Evolutionary conservation across 1,284 basidiomycete genomes (phyloP).

Genomic region (Mycena citricolor): DNA sequence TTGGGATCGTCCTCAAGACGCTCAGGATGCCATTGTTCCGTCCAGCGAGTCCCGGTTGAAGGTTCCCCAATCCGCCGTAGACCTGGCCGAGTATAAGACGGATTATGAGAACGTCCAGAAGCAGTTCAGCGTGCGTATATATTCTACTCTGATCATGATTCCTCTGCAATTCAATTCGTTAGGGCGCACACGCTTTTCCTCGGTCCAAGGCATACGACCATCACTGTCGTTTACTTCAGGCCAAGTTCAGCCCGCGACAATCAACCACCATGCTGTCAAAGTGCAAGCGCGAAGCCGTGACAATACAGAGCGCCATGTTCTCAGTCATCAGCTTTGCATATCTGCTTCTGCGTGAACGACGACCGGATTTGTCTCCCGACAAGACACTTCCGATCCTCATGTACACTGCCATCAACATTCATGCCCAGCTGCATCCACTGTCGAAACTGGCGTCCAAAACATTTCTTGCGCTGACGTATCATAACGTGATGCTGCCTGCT

Average conservation of each 20-base stretch:
- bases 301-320: constrained; percentile 8
- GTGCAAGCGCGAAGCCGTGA: constrained; percentile 13
- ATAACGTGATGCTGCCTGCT: constrained; percentile 15
- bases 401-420: constrained; percentile 20
- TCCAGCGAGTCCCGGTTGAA: constrained; percentile 8
- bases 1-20: constrained; percentile 3
- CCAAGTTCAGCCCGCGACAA: constrained; percentile 7
- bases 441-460: constrained; percentile 5
- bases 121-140: constrained; percentile 13
- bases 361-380: constrained; percentile 10
- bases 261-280: constrained; percentile 8
- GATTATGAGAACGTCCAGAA: constrained; percentile 14
- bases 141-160: neutral
- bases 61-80: constrained; percentile 2
- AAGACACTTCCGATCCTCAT: constrained; percentile 16
- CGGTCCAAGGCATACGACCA: neutral
- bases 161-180: neutral
- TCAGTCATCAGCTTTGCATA: constrained; percentile 15
- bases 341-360: constrained; percentile 10
- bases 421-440: constrained; percentile 3
- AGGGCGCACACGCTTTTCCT: constrained; percentile 18
- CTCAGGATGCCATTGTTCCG: constrained; percentile 9
- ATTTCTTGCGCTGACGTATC: constrained; percentile 15
- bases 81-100: constrained; percentile 13
- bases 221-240: constrained; percentile 1